A percentile compares a stretch with the other conserved stretches of the same genome.
phyloP scores from a whole-genome alignment of 306 rosid species.

The Cucumis cinereus region DNA sequence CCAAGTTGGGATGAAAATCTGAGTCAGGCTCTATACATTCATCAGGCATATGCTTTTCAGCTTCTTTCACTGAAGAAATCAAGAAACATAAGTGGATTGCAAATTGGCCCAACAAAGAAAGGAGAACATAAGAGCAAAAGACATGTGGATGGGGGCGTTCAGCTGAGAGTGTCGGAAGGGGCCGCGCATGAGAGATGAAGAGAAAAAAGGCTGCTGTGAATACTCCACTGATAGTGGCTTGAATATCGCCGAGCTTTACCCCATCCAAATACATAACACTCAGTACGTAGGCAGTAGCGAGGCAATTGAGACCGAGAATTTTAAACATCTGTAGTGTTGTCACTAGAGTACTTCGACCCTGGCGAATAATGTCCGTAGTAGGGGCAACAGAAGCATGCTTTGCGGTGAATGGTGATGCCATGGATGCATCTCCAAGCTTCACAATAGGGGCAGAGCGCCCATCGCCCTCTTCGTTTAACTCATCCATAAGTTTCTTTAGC shows the following conservation, averaged over 20 bases:
- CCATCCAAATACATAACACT: slow-evolving; percentile 99
- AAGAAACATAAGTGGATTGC: slow-evolving; percentile 63
- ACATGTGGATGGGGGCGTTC: slow-evolving; percentile 88
- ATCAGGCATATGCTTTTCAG: slow-evolving; percentile 89
- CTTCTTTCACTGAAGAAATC: slow-evolving; percentile 73
- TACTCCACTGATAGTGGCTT: slow-evolving; percentile 97
- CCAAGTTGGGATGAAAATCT: slow-evolving; percentile 83
- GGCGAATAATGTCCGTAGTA: slow-evolving; percentile 90
- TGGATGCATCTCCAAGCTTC: slow-evolving; percentile 98
- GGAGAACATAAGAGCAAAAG: slow-evolving; percentile 70
- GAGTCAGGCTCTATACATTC: slow-evolving; percentile 98
- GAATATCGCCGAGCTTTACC: slow-evolving; percentile 91
- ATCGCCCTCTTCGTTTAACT: slow-evolving; percentile 90
- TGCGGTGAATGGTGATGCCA: slow-evolving; percentile 99
- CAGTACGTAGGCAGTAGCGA: slow-evolving; percentile 90
- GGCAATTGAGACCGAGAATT: slow-evolving; percentile 96
- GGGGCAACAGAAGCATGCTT: slow-evolving; percentile 97
- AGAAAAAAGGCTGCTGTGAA: slow-evolving; percentile 97
- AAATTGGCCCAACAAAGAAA: slow-evolving; percentile 92
- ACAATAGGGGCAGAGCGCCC: slow-evolving; percentile 78
- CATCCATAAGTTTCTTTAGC: slow-evolving; percentile 88
- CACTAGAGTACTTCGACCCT: slow-evolving; percentile 94
- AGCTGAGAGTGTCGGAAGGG: slow-evolving; percentile 75
- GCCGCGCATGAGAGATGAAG: slow-evolving; percentile 95
- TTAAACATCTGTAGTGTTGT: slow-evolving; percentile 99